Base-by-base conservation (phyloP, 345 rosid species). In the Gossypium raimondii region DNA sequence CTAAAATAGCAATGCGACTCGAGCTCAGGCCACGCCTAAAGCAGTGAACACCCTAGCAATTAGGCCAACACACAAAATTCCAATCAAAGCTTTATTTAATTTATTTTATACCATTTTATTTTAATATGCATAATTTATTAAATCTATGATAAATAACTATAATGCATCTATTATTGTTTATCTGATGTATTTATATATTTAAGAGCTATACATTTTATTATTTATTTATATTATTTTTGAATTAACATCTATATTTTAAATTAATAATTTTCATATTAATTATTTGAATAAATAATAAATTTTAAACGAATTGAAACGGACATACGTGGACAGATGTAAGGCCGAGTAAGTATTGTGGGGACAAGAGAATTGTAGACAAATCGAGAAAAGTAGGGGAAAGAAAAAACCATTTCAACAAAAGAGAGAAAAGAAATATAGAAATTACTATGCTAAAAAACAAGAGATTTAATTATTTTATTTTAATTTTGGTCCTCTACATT, bases 11-110 rank as follows among this genome's bases (percentile, higher is more conserved):
- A 29, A 29, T 5, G 4, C 1, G 1, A 3, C 38, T 29, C 1
- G 38, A 29, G 0, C 6, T 0, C 6, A 4, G 5, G 1, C 38
- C 38, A 29, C 6, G 0, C 38, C 1, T 29, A 29, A 0, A 0
- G 1, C 38, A 29, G 0, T 29, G 0, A 29, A 0, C 6, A 29
- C 6, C 1, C 0, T 29, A 29, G 0, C 38, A 6, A 29, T 29
- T 6, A 29, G 0, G 38, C 1, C 6, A 29, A 4, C 38, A 29
- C 38, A 29, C 38, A 29, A 29, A 0, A 1, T 29, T 29, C 6
- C 0, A 29, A 29, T 29, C 6, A 29, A 4, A 29, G 38, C 6
- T 29, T 29, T 29, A 29, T 29, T 29, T 29, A 34, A 34, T 34
- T 34, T 34, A 34, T 4, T 34, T 34, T 34, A 34, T 34, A 34